A percentile compares a stretch with the other conserved stretches of the same genome.
Conservation (phyloP, 2,329 filamentous ascomycete genomes). For the Plenodomus tracheiphilus region DNA sequence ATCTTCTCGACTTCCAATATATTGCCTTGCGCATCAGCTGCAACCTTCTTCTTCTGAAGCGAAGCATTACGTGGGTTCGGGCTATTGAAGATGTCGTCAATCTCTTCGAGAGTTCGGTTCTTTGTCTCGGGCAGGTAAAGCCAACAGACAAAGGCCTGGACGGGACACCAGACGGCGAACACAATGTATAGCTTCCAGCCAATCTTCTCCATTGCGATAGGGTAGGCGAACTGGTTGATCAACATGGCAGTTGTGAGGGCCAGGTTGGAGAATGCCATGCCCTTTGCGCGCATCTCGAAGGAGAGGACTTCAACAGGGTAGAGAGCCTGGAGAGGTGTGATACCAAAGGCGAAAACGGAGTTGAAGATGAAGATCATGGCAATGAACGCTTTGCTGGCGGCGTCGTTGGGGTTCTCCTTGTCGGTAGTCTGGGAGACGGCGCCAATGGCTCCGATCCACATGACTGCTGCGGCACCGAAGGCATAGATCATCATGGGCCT, state of each 20-base stretch:
- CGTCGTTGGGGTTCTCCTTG: slow-evolving; percentile 10
- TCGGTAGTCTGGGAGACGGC: slow-evolving; percentile 16
- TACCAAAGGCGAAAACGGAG: slow-evolving; percentile 37
- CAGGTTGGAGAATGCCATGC: slow-evolving; percentile 30
- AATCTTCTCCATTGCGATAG: slow-evolving; percentile 27
- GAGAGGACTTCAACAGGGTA: slow-evolving; percentile 42
- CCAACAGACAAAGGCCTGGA: slow-evolving; percentile 23
- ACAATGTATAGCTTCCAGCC: slow-evolving; percentile 31
- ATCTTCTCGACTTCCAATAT: slow-evolving; percentile 32
- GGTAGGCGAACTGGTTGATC: slow-evolving; percentile 37
- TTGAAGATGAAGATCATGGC: slow-evolving; percentile 41
- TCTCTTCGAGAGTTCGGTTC: slow-evolving; percentile 31
- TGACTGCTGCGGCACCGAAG: slow-evolving; percentile 20
- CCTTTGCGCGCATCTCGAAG: slow-evolving; percentile 42
- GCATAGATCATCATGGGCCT: slow-evolving; percentile 38
- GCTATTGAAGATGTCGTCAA: slow-evolving; percentile 28
- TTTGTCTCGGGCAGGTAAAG: slow-evolving; percentile 33
- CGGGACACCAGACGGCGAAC: slow-evolving; percentile 24
- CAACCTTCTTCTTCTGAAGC: slow-evolving; percentile 29
- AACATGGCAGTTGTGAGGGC: slow-evolving; percentile 24
- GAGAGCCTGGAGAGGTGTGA: slow-evolving; percentile 40
- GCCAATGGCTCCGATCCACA: slow-evolving; percentile 32
- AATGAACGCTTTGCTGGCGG: slow-evolving; percentile 32
- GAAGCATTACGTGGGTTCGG: slow-evolving; percentile 27
- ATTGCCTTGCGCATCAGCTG: slow-evolving; percentile 17